Evolutionary conservation across 306 rosid genomes (phyloP).

Genomic region (Begonia loranthoides): DNA sequence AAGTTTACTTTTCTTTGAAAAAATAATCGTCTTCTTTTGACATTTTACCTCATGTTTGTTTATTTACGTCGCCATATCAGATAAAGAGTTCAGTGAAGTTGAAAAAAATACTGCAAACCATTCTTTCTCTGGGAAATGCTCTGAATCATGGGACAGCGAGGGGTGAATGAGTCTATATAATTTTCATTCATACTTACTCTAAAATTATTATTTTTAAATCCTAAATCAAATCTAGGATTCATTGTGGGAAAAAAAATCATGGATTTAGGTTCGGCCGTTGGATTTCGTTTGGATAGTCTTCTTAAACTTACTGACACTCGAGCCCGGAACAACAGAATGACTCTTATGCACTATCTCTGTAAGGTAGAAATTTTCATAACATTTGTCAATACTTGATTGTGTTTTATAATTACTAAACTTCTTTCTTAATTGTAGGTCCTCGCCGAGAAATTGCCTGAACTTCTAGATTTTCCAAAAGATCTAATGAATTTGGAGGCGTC

Average conservation of each 20-base stretch:
- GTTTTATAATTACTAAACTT: not conserved
- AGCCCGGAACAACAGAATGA: conserved; percentile 83
- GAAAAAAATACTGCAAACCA: conserved; percentile 98
- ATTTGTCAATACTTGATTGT: not conserved
- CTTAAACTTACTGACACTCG: conserved; percentile 92
- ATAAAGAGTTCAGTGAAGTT: conserved; percentile 79
- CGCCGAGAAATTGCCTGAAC: conserved; percentile 82
- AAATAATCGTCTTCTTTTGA: not conserved
- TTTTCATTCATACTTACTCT: not conserved
- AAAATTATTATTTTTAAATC: conserved; percentile 1
- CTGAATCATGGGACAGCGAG: conserved; percentile 98
- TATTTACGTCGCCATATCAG: conserved; percentile 39
- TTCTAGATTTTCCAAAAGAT: conserved; percentile 70
- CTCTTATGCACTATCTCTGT: conserved; percentile 99
- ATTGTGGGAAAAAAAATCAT: too few species aligned
- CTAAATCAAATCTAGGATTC: too few species aligned
- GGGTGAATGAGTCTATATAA: conserved; percentile 32
- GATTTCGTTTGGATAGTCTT: conserved; percentile 94
- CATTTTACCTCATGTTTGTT: conserved; percentile 14
- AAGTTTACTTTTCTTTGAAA: conserved; percentile 16
- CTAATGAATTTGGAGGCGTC: conserved; percentile 65
- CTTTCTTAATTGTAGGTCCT: conserved; percentile 54
- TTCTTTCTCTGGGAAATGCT: conserved; percentile 95
- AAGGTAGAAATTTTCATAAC: conserved; percentile 47
- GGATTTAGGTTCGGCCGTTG: conserved; percentile 75